Conservation (phyloP, 768 basidiomycete species). For the Melanogaster broomeanus region DNA sequence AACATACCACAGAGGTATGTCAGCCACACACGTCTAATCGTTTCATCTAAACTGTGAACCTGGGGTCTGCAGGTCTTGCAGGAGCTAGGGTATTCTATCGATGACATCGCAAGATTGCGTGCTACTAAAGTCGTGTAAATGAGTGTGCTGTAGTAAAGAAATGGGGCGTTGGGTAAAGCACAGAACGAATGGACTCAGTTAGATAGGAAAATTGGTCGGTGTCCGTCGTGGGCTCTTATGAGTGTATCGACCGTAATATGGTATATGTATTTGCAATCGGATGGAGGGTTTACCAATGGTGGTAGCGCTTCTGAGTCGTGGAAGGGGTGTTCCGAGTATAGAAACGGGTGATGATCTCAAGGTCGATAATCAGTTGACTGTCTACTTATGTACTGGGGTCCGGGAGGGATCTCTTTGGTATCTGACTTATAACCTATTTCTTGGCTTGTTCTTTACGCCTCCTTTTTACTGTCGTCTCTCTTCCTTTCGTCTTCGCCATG, state of each 20-base stretch:
- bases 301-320: slow-evolving; percentile 2
- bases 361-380: slow-evolving; percentile 33
- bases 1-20: slow-evolving; percentile 77
- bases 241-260: slow-evolving; percentile 10
- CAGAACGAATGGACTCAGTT: neutral
- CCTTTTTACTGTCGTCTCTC: slow-evolving; percentile 2
- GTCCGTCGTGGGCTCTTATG: slow-evolving; percentile 32
- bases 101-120: slow-evolving; percentile 46
- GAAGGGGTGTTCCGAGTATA: slow-evolving; percentile 16
- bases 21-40: slow-evolving; percentile 2
- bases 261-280: slow-evolving; percentile 26
- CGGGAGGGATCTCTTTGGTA: slow-evolving; percentile 21
- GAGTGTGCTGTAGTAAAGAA: slow-evolving; percentile 16
- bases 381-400: slow-evolving; percentile 31
- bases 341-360: slow-evolving; percentile 27
- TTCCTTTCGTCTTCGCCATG: slow-evolving; percentile 16
- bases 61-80: slow-evolving; percentile 35
- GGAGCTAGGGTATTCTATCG: slow-evolving; percentile 43
- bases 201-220: slow-evolving; percentile 15
- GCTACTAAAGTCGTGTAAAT: slow-evolving; percentile 41
- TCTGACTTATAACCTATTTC: slow-evolving; percentile 32
- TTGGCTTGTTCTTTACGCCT: slow-evolving; percentile 11
- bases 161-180: slow-evolving; percentile 16
- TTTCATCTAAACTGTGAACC: neutral
- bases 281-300: slow-evolving; percentile 23